These are phyloP conservation scores for Nakazawaea ernobii DNA, from an alignment of 805 yeast genomes.

Conservation along the genomic window DNA sequence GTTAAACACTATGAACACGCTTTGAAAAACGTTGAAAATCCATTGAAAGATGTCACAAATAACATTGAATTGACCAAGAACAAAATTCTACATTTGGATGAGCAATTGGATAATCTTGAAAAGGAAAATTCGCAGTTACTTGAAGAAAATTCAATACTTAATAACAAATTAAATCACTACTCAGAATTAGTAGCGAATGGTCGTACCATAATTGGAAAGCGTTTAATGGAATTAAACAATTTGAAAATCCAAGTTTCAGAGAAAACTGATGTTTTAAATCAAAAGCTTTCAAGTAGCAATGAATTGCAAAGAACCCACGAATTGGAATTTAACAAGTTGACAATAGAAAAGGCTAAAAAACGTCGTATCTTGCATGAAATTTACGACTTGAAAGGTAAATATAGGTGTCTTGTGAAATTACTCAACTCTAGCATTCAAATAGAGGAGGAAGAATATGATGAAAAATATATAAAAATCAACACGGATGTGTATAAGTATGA, in stretches of 20 bases:
- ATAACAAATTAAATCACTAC: too few relatives aligned
- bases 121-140: background rate
- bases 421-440: background rate
- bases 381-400: constrained; percentile 7
- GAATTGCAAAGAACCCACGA: background rate
- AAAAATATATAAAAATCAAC: background rate
- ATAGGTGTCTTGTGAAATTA: constrained; percentile 4
- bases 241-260: background rate
- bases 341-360: constrained; percentile 1
- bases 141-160: too few relatives aligned
- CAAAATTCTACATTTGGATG: background rate
- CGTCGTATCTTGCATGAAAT: constrained; percentile 5
- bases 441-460: background rate
- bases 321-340: background rate
- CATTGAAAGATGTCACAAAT: background rate
- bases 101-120: background rate
- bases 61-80: background rate
- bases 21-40: background rate
- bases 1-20: background rate
- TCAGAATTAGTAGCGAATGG: too few relatives aligned
- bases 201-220: background rate
- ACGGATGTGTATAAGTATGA: background rate
- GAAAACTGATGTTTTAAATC: background rate
- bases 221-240: background rate
- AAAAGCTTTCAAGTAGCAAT: background rate